Conservation (phyloP, 2,329 filamentous ascomycete species). For the Neonectria coccinea region DNA sequence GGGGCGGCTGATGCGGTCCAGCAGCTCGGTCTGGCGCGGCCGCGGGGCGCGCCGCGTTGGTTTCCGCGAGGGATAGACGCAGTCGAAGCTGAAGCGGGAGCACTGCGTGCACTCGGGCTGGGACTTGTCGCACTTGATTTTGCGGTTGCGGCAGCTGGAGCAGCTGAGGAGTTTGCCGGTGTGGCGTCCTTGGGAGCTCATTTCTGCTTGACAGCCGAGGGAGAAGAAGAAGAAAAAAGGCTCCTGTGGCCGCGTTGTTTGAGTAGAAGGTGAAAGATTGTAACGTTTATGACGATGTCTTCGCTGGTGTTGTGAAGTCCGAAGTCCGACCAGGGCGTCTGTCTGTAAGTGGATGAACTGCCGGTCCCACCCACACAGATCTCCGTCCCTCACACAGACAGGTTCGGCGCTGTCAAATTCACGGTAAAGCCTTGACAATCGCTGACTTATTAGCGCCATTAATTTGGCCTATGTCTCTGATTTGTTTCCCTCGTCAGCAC, state of each 20-base stretch:
- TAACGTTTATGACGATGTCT: background rate
- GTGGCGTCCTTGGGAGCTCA: slow-evolving; percentile 37
- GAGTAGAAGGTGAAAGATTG: background rate
- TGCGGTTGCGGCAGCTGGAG: slow-evolving; percentile 71
- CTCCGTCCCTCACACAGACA: background rate
- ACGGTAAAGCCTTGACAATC: background rate
- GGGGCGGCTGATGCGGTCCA: slow-evolving; percentile 57
- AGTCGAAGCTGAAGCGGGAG: slow-evolving; percentile 59
- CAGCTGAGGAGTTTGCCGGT: slow-evolving; percentile 61
- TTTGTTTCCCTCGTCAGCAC: background rate
- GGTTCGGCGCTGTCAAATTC: background rate
- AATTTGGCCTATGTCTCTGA: too few species aligned
- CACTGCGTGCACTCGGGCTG: slow-evolving; percentile 67
- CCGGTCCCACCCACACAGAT: slow-evolving; percentile 1
- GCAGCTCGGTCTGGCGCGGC: slow-evolving; percentile 57
- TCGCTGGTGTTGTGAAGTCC: slow-evolving; percentile 18
- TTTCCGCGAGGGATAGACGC: slow-evolving; percentile 59
- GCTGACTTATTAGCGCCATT: background rate
- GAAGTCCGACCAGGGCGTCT: slow-evolving; percentile 3
- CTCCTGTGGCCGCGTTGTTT: background rate
- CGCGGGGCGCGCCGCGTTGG: slow-evolving; percentile 55
- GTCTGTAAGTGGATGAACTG: slow-evolving; percentile 24
- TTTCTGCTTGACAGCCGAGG: slow-evolving; percentile 23
- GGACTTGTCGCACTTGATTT: slow-evolving; percentile 69
- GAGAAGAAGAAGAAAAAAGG: background rate